phyloP scores from a whole-genome alignment of 2,329 filamentous ascomycete genomes.

The Claviceps arundinis region DNA sequence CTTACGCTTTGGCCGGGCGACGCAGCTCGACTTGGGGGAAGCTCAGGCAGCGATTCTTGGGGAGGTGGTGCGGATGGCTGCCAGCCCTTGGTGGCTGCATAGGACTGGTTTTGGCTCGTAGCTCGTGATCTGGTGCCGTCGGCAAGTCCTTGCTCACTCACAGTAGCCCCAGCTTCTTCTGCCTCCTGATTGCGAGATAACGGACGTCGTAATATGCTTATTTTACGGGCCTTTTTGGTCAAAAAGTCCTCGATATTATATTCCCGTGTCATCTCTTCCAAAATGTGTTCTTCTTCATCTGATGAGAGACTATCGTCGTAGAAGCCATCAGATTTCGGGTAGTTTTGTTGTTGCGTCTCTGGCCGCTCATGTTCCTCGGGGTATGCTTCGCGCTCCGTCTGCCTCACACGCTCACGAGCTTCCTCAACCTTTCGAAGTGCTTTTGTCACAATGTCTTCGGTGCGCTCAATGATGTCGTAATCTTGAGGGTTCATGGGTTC shows the following conservation, averaged over 20 bases:
- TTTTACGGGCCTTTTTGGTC: conserved; percentile 38
- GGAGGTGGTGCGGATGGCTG: conserved; percentile 32
- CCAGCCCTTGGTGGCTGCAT: conserved; percentile 8
- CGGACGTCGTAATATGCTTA: conserved; percentile 31
- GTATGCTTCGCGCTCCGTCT: conserved; percentile 56
- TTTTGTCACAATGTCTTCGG: conserved; percentile 36
- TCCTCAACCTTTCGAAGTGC: conserved; percentile 56
- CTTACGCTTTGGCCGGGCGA: conserved; percentile 44
- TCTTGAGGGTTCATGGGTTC: conserved; percentile 51
- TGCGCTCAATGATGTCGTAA: conserved; percentile 19
- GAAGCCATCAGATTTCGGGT: conserved; percentile 35
- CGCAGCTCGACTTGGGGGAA: conserved; percentile 22
- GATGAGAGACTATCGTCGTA: conserved; percentile 48
- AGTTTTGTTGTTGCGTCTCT: conserved; percentile 17
- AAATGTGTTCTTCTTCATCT: conserved; percentile 60
- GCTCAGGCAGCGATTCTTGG: conserved; percentile 30
- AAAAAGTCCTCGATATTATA: conserved; percentile 76
- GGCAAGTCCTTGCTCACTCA: conserved; percentile 30
- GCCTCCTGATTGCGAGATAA: conserved; percentile 64
- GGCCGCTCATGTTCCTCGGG: conserved; percentile 13
- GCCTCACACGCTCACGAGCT: conserved; percentile 61
- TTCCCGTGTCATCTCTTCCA: conserved; percentile 80
- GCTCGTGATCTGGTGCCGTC: conserved; percentile 44
- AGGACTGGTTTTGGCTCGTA: conserved; percentile 34
- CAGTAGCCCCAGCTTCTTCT: conserved; percentile 70